Conservation (phyloP, 441 rosid genomes). For the Sinapis alba region DNA sequence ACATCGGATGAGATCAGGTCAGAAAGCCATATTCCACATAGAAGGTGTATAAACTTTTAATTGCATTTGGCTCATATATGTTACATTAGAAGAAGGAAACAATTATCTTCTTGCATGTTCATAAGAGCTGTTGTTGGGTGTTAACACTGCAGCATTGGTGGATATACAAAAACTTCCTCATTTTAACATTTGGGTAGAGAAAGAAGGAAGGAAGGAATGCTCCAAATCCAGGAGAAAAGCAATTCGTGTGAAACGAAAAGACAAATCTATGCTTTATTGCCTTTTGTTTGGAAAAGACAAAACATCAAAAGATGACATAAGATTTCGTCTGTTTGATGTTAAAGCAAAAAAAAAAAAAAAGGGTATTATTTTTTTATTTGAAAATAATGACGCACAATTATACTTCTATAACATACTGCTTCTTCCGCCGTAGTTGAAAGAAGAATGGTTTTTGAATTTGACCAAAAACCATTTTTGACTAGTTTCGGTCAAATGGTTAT, state of each 20-base stretch:
- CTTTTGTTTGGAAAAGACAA: neutral
- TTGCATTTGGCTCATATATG: neutral
- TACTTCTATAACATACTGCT: too few relatives aligned
- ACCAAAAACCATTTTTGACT: too few relatives aligned
- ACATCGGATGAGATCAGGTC: slow-evolving; percentile 87
- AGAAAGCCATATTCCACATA: slow-evolving; percentile 93
- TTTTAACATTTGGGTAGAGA: slow-evolving; percentile 69
- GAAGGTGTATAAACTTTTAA: slow-evolving; percentile 60
- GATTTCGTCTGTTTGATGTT: too few relatives aligned
- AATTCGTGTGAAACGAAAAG: neutral
- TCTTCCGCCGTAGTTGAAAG: neutral
- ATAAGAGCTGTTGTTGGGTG: neutral
- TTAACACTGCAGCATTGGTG: slow-evolving; percentile 59
- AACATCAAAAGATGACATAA: too few relatives aligned
- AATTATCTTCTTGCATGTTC: neutral
- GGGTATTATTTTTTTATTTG: too few relatives aligned
- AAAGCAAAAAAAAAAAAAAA: too few relatives aligned
- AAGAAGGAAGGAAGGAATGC: neutral
- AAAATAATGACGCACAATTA: too few relatives aligned
- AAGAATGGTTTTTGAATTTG: neutral
- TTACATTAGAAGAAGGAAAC: neutral
- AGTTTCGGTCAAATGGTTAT: too few relatives aligned
- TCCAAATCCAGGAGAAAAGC: slow-evolving; percentile 4
- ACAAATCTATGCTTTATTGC: too few relatives aligned
- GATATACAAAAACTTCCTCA: slow-evolving; percentile 79